A percentile compares a stretch with the other conserved stretches of the same genome.
These are phyloP conservation scores for Aspergillus baeticus DNA, from an alignment of 495 filamentous ascomycete genomes.

Conservation along the genomic window DNA sequence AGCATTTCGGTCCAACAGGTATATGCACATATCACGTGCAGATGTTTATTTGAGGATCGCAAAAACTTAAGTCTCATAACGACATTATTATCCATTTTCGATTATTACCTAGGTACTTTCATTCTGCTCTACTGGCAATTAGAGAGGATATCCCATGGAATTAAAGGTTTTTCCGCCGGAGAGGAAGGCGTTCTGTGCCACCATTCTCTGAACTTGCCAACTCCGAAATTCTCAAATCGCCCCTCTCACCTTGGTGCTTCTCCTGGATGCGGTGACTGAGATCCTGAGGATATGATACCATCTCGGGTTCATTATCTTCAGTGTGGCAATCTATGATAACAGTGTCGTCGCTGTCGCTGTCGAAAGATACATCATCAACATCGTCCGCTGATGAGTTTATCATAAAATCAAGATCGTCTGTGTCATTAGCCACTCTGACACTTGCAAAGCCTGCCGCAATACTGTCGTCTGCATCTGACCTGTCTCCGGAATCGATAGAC, in stretches of 20 bases:
- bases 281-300: too few species aligned
- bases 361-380: constrained; percentile 8
- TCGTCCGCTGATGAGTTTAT: constrained; percentile 12
- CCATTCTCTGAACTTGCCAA: too few species aligned
- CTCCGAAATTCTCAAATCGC: too few species aligned
- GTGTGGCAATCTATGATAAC: constrained; percentile 6
- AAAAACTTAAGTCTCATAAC: too few species aligned
- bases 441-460: constrained; percentile 8
- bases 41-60: too few species aligned
- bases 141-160: too few species aligned
- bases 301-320: constrained; percentile 10
- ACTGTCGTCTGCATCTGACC: background rate
- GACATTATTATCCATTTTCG: too few species aligned
- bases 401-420: constrained; percentile 1
- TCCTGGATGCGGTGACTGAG: too few species aligned
- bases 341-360: constrained; percentile 12
- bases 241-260: too few species aligned
- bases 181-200: too few species aligned
- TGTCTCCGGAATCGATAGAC: constrained; percentile 22
- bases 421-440: background rate
- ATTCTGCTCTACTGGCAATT: too few species aligned
- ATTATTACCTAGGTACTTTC: background rate
- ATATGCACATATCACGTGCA: constrained; percentile 21
- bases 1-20: constrained; percentile 8
- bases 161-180: too few species aligned